Conservation (phyloP, 192 early-diverging fungal species). For the Haplosporangium gracile region DNA sequence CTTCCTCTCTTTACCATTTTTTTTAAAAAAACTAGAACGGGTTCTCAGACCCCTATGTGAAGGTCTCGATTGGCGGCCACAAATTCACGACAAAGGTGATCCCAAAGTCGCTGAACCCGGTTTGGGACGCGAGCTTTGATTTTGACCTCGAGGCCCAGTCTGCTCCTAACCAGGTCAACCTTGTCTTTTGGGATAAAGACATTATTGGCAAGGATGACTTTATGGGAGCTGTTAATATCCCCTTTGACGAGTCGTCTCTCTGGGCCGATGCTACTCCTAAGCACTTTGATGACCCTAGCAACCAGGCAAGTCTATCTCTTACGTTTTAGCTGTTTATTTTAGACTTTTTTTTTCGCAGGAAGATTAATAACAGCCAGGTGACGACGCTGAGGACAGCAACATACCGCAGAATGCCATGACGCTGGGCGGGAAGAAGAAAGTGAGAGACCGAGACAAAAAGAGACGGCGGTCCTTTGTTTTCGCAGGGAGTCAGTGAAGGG, state of each 20-base stretch:
- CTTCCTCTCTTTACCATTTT: neutral
- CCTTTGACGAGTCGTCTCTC: slow-evolving; percentile 65
- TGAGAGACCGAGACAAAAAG: neutral
- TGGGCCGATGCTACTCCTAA: slow-evolving; percentile 57
- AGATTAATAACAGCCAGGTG: neutral
- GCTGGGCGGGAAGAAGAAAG: neutral
- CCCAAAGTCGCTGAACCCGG: slow-evolving; percentile 73
- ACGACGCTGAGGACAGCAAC: neutral
- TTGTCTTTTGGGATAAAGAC: slow-evolving; percentile 82
- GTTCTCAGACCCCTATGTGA: slow-evolving; percentile 61
- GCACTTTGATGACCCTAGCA: slow-evolving; percentile 65
- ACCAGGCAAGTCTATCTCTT: slow-evolving; percentile 55
- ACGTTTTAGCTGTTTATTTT: neutral
- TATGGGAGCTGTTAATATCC: slow-evolving; percentile 72
- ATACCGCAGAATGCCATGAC: neutral
- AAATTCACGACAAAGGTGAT: slow-evolving; percentile 70
- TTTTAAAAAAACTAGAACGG: slow-evolving; percentile 39
- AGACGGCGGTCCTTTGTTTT: slow-evolving; percentile 4
- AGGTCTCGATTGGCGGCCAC: slow-evolving; percentile 68
- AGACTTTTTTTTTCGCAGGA: neutral
- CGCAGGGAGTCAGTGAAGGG: neutral
- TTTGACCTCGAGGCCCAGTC: slow-evolving; percentile 60
- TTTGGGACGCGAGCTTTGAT: slow-evolving; percentile 73
- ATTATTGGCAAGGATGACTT: slow-evolving; percentile 70
- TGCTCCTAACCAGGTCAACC: slow-evolving; percentile 49